phyloP scores from a whole-genome alignment of 2,329 filamentous ascomycete species.

The Botrytis elliptica region DNA sequence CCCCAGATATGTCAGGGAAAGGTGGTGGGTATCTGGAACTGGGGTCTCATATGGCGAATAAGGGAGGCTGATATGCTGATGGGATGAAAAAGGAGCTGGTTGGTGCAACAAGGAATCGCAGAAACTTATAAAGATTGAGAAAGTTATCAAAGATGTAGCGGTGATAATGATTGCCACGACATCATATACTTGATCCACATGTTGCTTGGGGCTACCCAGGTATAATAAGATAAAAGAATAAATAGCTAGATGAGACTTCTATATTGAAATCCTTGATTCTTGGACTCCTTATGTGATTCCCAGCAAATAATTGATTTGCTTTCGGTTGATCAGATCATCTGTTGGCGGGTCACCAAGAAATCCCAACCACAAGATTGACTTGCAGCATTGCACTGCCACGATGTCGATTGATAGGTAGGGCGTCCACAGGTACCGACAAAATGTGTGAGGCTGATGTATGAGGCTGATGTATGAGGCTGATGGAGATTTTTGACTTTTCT shows the following conservation, averaged over 20 bases:
- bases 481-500: not conserved
- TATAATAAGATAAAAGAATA: not conserved
- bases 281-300: not conserved
- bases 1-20: not conserved
- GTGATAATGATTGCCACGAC: constrained; percentile 17
- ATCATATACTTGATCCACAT: constrained; percentile 18
- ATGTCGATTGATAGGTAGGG: not conserved
- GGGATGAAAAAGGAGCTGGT: not conserved
- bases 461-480: not conserved
- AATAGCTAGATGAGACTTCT: not conserved
- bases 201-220: not conserved
- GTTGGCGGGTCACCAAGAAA: not conserved
- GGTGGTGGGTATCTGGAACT: constrained; percentile 5
- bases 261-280: constrained; percentile 4
- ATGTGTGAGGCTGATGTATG: not conserved
- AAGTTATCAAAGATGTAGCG: not conserved
- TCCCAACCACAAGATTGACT: not conserved
- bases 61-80: not conserved
- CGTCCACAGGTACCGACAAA: not conserved
- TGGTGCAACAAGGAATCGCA: not conserved
- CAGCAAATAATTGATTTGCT: not conserved
- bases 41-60: constrained; percentile 1
- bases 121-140: not conserved
- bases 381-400: not conserved
- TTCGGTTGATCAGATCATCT: not conserved